A percentile compares a stretch with the other conserved stretches of the same genome.
These are phyloP conservation scores for Quercus mongolica DNA, from an alignment of 306 rosid species.

Conservation along the genomic window DNA sequence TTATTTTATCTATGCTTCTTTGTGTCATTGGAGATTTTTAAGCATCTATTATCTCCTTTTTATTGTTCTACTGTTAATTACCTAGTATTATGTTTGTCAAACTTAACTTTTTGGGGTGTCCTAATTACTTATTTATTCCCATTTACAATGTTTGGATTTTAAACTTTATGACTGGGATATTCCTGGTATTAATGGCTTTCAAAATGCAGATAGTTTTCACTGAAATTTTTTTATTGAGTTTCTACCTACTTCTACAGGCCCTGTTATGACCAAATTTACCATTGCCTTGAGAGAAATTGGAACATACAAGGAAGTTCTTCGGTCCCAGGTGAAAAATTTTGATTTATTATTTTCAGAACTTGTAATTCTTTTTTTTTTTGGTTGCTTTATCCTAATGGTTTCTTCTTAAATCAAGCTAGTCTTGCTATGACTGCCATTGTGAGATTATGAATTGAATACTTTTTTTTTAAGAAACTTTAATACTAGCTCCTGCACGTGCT, in stretches of 20 bases:
- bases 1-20: not conserved
- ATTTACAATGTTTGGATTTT: not conserved
- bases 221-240: constrained; percentile 20
- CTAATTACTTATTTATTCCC: not conserved
- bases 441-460: not conserved
- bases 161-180: not conserved
- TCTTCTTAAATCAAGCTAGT: not conserved
- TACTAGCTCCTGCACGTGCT: not conserved
- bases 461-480: not conserved
- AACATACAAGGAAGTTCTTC: constrained; percentile 98
- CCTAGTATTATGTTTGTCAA: not conserved
- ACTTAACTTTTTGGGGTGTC: not conserved
- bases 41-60: not conserved
- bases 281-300: constrained; percentile 98
- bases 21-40: no score
- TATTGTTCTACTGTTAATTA: constrained; percentile 4
- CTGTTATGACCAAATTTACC: constrained; percentile 99
- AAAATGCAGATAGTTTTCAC: constrained; percentile 3
- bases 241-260: constrained; percentile 50
- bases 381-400: not conserved
- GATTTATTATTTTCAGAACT: not conserved
- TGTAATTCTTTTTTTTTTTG: not conserved
- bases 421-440: not conserved
- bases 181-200: constrained; percentile 12
- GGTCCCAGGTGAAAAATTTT: constrained; percentile 71